Conservation (phyloP, 768 basidiomycete species). For the Mycena leptocephala region DNA sequence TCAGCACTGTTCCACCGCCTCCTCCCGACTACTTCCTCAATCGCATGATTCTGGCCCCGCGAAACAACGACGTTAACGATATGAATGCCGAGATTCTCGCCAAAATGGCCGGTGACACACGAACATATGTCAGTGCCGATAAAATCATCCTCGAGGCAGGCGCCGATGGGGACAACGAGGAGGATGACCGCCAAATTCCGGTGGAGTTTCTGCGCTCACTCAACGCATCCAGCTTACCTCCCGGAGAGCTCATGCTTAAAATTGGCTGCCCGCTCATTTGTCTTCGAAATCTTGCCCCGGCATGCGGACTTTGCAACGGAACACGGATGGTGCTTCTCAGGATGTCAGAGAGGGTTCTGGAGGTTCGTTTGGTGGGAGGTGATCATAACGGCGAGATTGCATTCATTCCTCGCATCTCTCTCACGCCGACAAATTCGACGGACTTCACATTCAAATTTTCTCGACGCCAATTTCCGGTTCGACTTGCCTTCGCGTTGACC, state of each 20-base stretch:
- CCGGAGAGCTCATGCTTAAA: neutral
- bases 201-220: neutral
- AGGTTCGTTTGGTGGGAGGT: neutral
- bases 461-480: too few species aligned
- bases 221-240: neutral
- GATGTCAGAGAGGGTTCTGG: neutral
- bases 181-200: neutral
- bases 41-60: conserved; percentile 48
- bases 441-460: too few species aligned
- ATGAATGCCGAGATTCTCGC: conserved; percentile 1
- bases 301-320: neutral
- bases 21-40: conserved; percentile 45
- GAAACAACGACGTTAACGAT: conserved; percentile 45
- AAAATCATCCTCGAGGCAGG: too few species aligned
- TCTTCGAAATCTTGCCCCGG: neutral
- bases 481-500: too few species aligned
- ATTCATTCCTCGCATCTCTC: neutral
- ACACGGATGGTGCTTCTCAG: neutral
- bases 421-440: too few species aligned
- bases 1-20: neutral
- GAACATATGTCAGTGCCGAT: too few species aligned
- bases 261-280: neutral
- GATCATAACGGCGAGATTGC: neutral
- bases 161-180: neutral
- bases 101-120: conserved; percentile 37